Conservation (phyloP, 2,329 filamentous ascomycete species). For the Aspergillus texensis region DNA sequence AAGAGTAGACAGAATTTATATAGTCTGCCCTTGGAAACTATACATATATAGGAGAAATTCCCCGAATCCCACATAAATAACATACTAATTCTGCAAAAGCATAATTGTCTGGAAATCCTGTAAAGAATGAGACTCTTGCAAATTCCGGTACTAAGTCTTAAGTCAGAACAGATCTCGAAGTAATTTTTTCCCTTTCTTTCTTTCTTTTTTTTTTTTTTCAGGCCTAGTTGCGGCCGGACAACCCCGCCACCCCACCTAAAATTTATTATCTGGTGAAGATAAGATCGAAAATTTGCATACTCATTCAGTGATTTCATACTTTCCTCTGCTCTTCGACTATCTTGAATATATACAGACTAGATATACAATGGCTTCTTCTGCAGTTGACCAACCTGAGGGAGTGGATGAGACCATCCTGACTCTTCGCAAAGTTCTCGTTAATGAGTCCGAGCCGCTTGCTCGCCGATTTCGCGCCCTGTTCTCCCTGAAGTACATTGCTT, state of each 20-base stretch:
- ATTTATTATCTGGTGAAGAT: constrained; percentile 36
- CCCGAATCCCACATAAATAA: background rate
- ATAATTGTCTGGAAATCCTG: background rate
- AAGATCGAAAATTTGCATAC: constrained; percentile 36
- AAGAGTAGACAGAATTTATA: background rate
- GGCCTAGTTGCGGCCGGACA: constrained; percentile 19
- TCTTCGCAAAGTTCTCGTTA: constrained; percentile 72
- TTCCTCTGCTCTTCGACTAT: background rate
- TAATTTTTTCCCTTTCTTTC: background rate
- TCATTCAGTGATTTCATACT: constrained; percentile 7
- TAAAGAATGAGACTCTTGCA: background rate
- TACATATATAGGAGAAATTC: background rate
- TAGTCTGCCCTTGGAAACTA: background rate
- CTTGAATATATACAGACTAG: constrained; percentile 1
- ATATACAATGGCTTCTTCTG: constrained; percentile 35
- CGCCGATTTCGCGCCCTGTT: constrained; percentile 95
- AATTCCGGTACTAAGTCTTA: background rate
- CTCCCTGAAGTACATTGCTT: constrained; percentile 91
- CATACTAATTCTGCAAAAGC: background rate
- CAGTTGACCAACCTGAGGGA: constrained; percentile 27
- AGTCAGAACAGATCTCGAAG: background rate
- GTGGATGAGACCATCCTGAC: constrained; percentile 44
- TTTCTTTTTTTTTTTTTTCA: background rate
- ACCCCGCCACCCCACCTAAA: constrained; percentile 43
- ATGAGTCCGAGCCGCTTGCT: constrained; percentile 79